Evolutionary conservation across 169 alveolate genomes (phyloP).

Genomic region (Plasmodium reichenowi): DNA sequence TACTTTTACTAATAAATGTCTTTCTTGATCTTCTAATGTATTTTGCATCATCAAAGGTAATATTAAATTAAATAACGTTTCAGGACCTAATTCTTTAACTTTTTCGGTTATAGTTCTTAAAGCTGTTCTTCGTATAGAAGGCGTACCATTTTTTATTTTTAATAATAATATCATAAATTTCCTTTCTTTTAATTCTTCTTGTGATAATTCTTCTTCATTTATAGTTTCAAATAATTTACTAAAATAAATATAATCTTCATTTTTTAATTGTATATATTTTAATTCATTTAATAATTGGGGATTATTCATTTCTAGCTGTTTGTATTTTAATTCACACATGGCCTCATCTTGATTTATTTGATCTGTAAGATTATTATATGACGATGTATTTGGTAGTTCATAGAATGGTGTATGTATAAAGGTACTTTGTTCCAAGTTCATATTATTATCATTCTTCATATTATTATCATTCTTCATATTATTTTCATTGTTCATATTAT

Average conservation of each 20-base stretch:
- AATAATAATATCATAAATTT: conserved; percentile 94
- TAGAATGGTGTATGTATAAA: conserved; percentile 58
- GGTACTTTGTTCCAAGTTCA: conserved; percentile 23
- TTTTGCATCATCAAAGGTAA: conserved; percentile 98
- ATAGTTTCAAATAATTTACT: conserved; percentile 91
- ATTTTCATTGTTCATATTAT: background rate
- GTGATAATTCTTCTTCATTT: conserved; percentile 94
- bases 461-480: background rate
- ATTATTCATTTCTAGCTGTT: conserved; percentile 63
- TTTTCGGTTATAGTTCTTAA: conserved; percentile 95
- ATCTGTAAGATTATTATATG: too few relatives aligned
- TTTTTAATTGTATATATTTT: conserved; percentile 91
- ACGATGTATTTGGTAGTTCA: conserved; percentile 1
- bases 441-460: background rate
- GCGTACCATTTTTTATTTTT: conserved; percentile 98
- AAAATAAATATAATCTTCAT: conserved; percentile 93
- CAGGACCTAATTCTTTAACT: conserved; percentile 99
- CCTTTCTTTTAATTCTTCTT: conserved; percentile 96
- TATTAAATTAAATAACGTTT: conserved; percentile 96
- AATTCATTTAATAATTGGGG: conserved; percentile 70
- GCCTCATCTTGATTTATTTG: conserved; percentile 56
- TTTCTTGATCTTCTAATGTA: conserved; percentile 97
- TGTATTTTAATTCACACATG: conserved; percentile 38
- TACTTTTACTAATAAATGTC: conserved; percentile 98
- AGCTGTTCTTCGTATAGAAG: conserved; percentile 97